Evolutionary conservation across 2,329 filamentous ascomycete genomes (phyloP), one percentile per base, ranked within the genome.

Genomic region (Graphilbum fragrans): DNA sequence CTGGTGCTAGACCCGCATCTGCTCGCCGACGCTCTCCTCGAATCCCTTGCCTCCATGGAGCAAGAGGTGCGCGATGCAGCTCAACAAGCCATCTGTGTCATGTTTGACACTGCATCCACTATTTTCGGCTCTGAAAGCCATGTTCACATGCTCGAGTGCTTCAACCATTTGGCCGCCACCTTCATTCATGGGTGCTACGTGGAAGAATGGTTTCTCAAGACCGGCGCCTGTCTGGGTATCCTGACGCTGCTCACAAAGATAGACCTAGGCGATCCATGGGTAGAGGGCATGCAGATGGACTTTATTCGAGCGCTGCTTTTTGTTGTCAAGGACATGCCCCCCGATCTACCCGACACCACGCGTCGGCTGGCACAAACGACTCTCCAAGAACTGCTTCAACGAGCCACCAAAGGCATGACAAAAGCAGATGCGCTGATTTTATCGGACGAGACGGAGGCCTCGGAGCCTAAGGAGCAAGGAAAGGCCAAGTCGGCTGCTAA

Each of bases 151-250:
- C 70, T 98, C 9, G 77, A 82, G 1, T 86, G 98, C 60, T 98
- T 98, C 62, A 73, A 72, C 44, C 80, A 90, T 53, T 69, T 98
- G 6, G 81, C 82, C 32, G 82, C 78, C 45, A 80, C 80, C 1
- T 94, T 96, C 57, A 92, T 86, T 52, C 92, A 98, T 57, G 87
- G 86, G 49, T 98, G 92, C 58, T 88, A 95, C 53, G 87, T 92
- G 53, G 90, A 98, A 58, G 92, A 98, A 53, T 99, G 93, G 92
- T 98, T 94, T 55, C 88, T 88, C 40, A 98, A 99, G 62, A 84
- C 87, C 31, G 92, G 90, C 38, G 92, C 92, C 32, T 88, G 84
- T 41, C 65, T 90, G 18, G 93, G 93, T 42, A 95, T 99, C 53
- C 82, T 85, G 53, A 80, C 93, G 43, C 66, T 98, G 44, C 80